Base-by-base conservation (phyloP, 2,329 filamentous ascomycete species). In the Colletotrichum sublineola region DNA sequence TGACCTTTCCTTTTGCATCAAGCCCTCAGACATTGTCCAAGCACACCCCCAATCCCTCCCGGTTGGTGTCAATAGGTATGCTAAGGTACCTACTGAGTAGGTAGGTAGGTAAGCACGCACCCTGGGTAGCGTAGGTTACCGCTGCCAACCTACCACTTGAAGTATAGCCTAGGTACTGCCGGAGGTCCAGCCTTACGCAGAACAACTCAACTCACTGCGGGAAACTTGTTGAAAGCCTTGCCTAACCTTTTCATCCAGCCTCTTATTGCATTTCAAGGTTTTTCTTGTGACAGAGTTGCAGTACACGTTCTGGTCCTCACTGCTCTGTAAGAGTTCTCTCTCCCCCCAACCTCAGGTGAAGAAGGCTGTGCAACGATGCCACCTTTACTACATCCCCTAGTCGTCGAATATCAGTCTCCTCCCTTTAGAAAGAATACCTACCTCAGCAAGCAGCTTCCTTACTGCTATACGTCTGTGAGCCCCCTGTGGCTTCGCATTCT, bases 11-110 rank as follows among this genome's bases (percentile, higher is more conserved):
- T 44, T 36, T 55, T 61, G 68, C 68, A 62, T 40, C 48, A 38
- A 40, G 48, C 40, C 48, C 46, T 63, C 65, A 53, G 57, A 63
- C 48, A 36, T 33, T 12, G 63, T 67, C 68, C 40, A 67, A 71
- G 68, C 67, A 63, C 53, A 24, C 53, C 38, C 15, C 29, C 20
- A 20, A 50, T 57, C 33, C 40, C 52, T 42, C 9, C 58, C 8
- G 3, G 20, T 11, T 24, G 20, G 44, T 48, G 20, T 48, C 3
- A 24, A 24, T 24, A 24, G 8, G 8, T 15, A 24, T 48, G 20
- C 3, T 12, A 24, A 48, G 20, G 20, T 48, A 48, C 2, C 42
- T 42, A 38, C n/a, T n/a, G n/a, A 9, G 36, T 38, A 42, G 40
- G 14, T 42, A 42, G 3, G 18, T n/a, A 44, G 20, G 20, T 46